Percentiles rank a stretch among this genome's conserved stretches.
These are phyloP conservation scores for Ceratocystiopsis brevicomis DNA, from an alignment of 2,329 filamentous ascomycete species.

Conservation along the genomic window DNA sequence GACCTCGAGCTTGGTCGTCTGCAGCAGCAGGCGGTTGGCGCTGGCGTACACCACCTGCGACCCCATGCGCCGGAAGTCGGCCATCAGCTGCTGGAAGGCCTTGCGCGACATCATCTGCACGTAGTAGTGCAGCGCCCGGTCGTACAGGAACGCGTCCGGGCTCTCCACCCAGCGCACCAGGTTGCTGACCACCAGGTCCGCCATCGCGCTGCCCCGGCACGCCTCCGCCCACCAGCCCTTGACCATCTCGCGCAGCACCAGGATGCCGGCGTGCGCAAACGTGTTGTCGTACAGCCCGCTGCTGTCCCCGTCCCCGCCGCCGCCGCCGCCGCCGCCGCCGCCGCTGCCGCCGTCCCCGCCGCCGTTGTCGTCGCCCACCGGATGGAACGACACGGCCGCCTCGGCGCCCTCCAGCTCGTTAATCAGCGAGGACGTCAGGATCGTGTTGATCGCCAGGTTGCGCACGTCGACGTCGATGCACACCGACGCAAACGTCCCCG, in stretches of 20 bases:
- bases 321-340: constrained; percentile 39
- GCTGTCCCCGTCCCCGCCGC: constrained; percentile 43
- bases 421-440: constrained; percentile 87
- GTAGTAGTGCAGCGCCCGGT: constrained; percentile 85
- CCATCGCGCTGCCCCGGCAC: constrained; percentile 77
- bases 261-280: constrained; percentile 79
- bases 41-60: constrained; percentile 93
- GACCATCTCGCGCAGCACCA: constrained; percentile 92
- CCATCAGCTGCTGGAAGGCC: constrained; percentile 91
- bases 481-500: constrained; percentile 85
- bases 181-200: constrained; percentile 93
- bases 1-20: constrained; percentile 92
- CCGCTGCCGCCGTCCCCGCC: constrained; percentile 40
- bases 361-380: constrained; percentile 21
- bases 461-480: constrained; percentile 90
- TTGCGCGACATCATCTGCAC: constrained; percentile 98
- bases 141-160: constrained; percentile 85
- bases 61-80: constrained; percentile 84
- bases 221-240: constrained; percentile 97
- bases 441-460: constrained; percentile 93
- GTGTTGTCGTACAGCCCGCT: constrained; percentile 56
- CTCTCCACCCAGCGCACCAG: constrained; percentile 94
- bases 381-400: constrained; percentile 73
- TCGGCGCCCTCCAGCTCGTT: constrained; percentile 86
- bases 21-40: constrained; percentile 70